Base-by-base conservation (phyloP, 495 filamentous ascomycete species). In the Tuber umbilicatum region DNA sequence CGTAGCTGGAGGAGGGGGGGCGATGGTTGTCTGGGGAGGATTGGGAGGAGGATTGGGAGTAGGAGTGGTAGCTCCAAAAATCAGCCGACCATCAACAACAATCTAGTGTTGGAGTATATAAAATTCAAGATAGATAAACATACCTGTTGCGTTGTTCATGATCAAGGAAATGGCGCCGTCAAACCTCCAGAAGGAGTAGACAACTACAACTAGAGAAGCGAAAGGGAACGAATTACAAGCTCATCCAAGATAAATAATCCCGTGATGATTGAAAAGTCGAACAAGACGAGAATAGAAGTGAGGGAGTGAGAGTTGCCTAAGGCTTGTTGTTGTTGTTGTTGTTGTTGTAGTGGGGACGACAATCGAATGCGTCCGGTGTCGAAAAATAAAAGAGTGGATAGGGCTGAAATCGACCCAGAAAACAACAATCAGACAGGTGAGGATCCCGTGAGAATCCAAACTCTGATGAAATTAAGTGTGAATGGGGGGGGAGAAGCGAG, bases 1-100 rank as follows among this genome's bases (percentile, higher is more conserved):
- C n/a, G 73, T 74, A 16, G 70, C 72, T 31, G 74, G 47, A 43
- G 83, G 74, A 17, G 71, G 81, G 74, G 42, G 80, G 60, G 27
- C 81, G 60, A 47, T 21, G 73, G 69, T 70, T n/a, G 38, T 50
- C 45, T 39, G 74, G n/a, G 78, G 39, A 2, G 71, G 74, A 27
- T 73, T 73, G 14, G 83, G 75, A 21, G 75, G 75, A n/a, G 81
- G 50, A 31, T 75, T 41, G 73, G 83, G 50, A 69, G 79, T 73
- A 75, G 85, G 71, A 45, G 68, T 21, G 35, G 60, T 39, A 16
- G 70, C 72, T 72, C 40, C 60, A 43, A 41, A 75, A 12, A 70
- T 79, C 38, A 78, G 69, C 43, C 41, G 41, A 21, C 40, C 67
- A 35, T 64, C 55, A 64, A 35, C 55, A 64, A 35, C 55, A 19